These are phyloP conservation scores for Aspergillus alliaceus DNA, from an alignment of 2,329 filamentous ascomycete species.

Conservation along the genomic window DNA sequence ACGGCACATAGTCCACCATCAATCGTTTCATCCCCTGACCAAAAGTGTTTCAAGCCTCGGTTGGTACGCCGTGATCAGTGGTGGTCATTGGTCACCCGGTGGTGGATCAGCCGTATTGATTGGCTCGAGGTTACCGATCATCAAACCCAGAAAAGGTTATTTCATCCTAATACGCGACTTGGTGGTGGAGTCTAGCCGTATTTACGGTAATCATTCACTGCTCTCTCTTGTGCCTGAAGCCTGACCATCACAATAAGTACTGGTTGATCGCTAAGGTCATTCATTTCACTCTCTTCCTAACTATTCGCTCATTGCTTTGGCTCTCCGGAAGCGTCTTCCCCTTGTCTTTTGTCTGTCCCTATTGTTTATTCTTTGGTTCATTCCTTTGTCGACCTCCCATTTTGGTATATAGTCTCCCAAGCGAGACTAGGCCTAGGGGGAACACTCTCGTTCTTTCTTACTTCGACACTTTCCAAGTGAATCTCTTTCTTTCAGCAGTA, in stretches of 20 bases:
- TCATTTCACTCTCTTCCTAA: not conserved
- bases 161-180: not conserved
- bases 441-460: not conserved
- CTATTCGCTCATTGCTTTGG: not conserved
- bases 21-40: constrained; percentile 11
- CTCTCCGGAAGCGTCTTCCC: not conserved
- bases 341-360: not conserved
- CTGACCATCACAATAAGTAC: not conserved
- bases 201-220: not conserved
- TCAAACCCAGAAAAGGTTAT: not conserved
- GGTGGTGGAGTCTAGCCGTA: not conserved
- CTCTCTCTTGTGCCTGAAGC: too few species aligned
- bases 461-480: not conserved
- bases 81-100: constrained; percentile 4
- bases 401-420: not conserved
- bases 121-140: not conserved
- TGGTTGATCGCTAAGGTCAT: not conserved
- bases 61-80: not conserved
- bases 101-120: not conserved
- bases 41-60: constrained; percentile 9
- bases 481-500: not conserved
- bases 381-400: not conserved
- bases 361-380: not conserved
- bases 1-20: constrained; percentile 5
- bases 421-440: not conserved